A percentile compares a stretch with the other conserved stretches of the same genome.
Conservation (phyloP, 805 yeast species). For the Saccharomyces kudriavzevii region DNA sequence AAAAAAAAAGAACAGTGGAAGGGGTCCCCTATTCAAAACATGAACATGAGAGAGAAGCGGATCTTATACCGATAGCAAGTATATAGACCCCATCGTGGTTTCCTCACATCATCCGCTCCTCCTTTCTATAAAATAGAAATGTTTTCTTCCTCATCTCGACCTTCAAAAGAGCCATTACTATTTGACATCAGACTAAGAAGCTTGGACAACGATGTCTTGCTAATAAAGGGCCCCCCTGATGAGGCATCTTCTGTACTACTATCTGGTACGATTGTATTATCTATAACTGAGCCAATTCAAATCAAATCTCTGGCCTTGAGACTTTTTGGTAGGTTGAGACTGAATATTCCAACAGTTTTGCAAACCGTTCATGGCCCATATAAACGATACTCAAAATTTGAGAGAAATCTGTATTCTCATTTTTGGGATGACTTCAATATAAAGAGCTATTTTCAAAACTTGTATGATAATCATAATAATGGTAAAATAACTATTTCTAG, state of each 20-base stretch:
- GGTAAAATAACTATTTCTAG: constrained; percentile 12
- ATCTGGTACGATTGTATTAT: constrained; percentile 70
- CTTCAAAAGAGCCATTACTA: constrained; percentile 28
- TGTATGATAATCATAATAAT: constrained; percentile 17
- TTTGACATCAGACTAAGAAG: constrained; percentile 56
- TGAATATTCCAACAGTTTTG: constrained; percentile 44
- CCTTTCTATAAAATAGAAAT: neutral
- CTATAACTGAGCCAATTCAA: constrained; percentile 66
- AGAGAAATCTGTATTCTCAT: constrained; percentile 62
- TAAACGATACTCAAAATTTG: constrained; percentile 44
- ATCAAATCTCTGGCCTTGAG: constrained; percentile 56
- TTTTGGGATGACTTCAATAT: constrained; percentile 65
- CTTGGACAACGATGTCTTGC: constrained; percentile 67
- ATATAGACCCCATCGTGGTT: neutral
- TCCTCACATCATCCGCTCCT: neutral
- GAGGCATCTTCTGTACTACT: constrained; percentile 73
- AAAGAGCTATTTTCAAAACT: constrained; percentile 32
- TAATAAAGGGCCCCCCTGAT: constrained; percentile 67
- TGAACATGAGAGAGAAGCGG: neutral
- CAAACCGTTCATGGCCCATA: constrained; percentile 39
- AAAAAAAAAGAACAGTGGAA: neutral
- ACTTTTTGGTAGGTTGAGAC: constrained; percentile 55
- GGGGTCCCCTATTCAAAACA: neutral
- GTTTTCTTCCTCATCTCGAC: constrained; percentile 11
- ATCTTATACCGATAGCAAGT: neutral